Conservation (phyloP, 768 basidiomycete genomes). For the Trametes punicea region DNA sequence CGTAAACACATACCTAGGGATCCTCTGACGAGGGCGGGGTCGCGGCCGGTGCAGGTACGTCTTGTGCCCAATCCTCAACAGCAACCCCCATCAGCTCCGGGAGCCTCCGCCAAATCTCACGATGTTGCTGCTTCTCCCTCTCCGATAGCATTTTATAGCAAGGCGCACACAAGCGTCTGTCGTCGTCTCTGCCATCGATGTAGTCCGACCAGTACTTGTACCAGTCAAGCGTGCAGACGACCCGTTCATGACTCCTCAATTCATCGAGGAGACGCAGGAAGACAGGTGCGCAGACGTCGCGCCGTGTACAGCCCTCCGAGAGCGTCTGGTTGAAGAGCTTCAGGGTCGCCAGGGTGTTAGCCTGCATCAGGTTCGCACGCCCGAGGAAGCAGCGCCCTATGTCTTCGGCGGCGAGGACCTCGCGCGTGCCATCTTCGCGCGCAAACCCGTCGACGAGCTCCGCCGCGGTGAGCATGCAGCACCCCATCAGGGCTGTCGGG, state of each 20-base stretch:
- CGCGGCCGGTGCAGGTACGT: too few relatives aligned
- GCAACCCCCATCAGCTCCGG: constrained; percentile 12
- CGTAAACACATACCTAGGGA: too few relatives aligned
- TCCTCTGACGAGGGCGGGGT: too few relatives aligned
- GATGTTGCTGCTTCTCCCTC: not conserved
- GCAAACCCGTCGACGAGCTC: constrained; percentile 9
- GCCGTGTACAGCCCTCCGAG: constrained; percentile 2
- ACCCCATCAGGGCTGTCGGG: constrained; percentile 2
- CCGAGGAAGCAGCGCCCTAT: constrained; percentile 10
- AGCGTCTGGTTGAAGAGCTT: constrained; percentile 5
- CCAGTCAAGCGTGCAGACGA: constrained; percentile 6
- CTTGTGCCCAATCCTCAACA: constrained; percentile 6
- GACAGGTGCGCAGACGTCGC: constrained; percentile 4
- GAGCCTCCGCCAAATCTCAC: constrained; percentile 2
- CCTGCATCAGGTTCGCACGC: constrained; percentile 6
- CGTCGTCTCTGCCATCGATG: not conserved
- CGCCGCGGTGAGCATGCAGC: constrained; percentile 3
- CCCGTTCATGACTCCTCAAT: not conserved
- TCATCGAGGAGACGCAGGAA: constrained; percentile 7
- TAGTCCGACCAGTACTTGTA: constrained; percentile 1
- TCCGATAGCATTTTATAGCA: constrained; percentile 9
- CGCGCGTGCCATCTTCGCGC: constrained; percentile 9
- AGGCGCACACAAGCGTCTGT: constrained; percentile 1
- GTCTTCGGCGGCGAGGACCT: constrained; percentile 11
- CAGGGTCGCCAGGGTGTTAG: constrained; percentile 4